These are phyloP conservation scores for Trichoderma sp. DNA, from an alignment of 2,329 filamentous ascomycete genomes.

Conservation along the genomic window DNA sequence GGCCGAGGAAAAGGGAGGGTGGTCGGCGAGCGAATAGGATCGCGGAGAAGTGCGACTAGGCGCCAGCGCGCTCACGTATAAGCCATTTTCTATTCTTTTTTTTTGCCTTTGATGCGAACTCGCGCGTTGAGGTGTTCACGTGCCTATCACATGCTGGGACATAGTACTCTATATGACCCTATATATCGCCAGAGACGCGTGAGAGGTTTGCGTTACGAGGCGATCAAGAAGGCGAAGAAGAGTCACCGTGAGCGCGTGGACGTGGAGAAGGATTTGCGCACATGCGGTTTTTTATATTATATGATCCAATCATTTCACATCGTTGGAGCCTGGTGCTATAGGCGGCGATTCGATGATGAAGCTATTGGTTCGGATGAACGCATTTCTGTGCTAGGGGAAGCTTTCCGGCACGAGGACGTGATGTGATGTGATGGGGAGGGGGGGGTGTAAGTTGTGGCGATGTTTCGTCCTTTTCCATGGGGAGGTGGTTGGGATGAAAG, in stretches of 20 bases:
- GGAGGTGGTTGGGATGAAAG: neutral
- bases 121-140: constrained; percentile 18
- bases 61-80: neutral
- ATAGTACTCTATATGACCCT: no score
- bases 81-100: neutral
- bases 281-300: neutral
- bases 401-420: neutral
- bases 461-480: neutral
- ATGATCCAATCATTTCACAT: neutral
- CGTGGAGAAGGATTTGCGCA: neutral
- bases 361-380: neutral
- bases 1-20: neutral
- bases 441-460: constrained; percentile 18
- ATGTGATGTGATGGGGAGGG: neutral
- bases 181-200: neutral
- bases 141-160: neutral
- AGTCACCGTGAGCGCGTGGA: constrained; percentile 15
- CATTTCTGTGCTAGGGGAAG: neutral
- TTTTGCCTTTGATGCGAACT: neutral
- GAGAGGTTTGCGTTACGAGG: neutral
- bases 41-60: neutral
- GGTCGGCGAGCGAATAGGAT: constrained; percentile 11
- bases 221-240: neutral
- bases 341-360: neutral
- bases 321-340: neutral